These are phyloP conservation scores for Teratosphaeria destructans DNA, from an alignment of 2,329 filamentous ascomycete species.

Conservation along the genomic window DNA sequence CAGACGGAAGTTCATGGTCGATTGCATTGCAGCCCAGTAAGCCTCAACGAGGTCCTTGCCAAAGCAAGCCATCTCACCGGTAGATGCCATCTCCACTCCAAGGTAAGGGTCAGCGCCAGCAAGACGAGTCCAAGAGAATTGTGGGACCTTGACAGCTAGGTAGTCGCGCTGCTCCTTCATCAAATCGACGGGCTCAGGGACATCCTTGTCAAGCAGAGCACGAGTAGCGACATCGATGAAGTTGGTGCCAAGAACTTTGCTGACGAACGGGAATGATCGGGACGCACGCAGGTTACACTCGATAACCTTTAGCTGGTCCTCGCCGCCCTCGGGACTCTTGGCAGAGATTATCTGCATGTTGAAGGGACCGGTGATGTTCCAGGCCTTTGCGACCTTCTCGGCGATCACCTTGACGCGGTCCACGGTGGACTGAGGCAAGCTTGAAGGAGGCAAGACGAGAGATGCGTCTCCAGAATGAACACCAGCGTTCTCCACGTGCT, in stretches of 20 bases:
- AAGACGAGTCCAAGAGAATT: slow-evolving; percentile 98
- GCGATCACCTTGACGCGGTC: slow-evolving; percentile 90
- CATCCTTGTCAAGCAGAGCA: slow-evolving; percentile 74
- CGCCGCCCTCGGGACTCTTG: slow-evolving; percentile 61
- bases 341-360: slow-evolving; percentile 99
- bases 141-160: slow-evolving; percentile 91
- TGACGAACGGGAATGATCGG: slow-evolving; percentile 95
- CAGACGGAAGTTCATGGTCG: slow-evolving; percentile 98
- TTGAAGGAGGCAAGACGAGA: slow-evolving; percentile 76
- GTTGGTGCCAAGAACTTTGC: slow-evolving; percentile 91
- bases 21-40: slow-evolving; percentile 94
- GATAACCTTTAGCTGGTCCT: slow-evolving; percentile 81
- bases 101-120: slow-evolving; percentile 95
- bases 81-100: slow-evolving; percentile 94
- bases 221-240: slow-evolving; percentile 94
- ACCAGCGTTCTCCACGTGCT: slow-evolving; percentile 94
- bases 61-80: slow-evolving; percentile 98
- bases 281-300: slow-evolving; percentile 97
- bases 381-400: slow-evolving; percentile 89
- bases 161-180: slow-evolving; percentile 88
- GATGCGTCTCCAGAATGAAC: slow-evolving; percentile 98
- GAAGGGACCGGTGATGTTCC: slow-evolving; percentile 95
- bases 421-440: slow-evolving; percentile 67
- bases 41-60: slow-evolving; percentile 91
- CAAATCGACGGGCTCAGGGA: slow-evolving; percentile 75